phyloP scores from a whole-genome alignment of 805 yeast genomes.

The Yamadazyma paraphyllophila region DNA sequence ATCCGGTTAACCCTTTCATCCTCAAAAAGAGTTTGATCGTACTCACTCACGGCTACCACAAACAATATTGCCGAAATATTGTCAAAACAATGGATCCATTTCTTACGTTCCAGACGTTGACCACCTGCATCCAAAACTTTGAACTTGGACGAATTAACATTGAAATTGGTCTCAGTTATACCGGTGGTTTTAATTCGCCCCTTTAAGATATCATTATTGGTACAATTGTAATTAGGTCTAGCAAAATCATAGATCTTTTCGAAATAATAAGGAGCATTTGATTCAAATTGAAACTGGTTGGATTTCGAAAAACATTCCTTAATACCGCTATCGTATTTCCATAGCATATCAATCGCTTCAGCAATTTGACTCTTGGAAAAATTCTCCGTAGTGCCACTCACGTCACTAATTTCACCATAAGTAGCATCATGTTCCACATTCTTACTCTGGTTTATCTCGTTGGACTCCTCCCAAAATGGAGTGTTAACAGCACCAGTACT shows the following conservation, averaged over 20 bases:
- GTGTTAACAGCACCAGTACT: slow-evolving; percentile 49
- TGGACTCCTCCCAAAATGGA: slow-evolving; percentile 19
- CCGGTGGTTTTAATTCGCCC: slow-evolving; percentile 97
- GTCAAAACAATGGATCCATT: slow-evolving; percentile 95
- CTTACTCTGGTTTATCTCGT: neutral
- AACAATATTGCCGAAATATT: slow-evolving; percentile 84
- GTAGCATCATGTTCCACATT: neutral
- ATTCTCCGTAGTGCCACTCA: slow-evolving; percentile 7
- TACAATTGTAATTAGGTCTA: slow-evolving; percentile 61
- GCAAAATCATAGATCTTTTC: slow-evolving; percentile 67
- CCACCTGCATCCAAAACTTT: slow-evolving; percentile 96
- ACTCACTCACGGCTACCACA: slow-evolving; percentile 87
- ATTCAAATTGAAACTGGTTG: slow-evolving; percentile 81
- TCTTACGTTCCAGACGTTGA: slow-evolving; percentile 83
- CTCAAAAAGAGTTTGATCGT: slow-evolving; percentile 88
- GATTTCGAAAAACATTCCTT: slow-evolving; percentile 54
- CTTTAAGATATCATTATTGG: slow-evolving; percentile 78
- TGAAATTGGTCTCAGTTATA: slow-evolving; percentile 81
- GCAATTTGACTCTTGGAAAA: slow-evolving; percentile 57
- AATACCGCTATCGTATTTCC: slow-evolving; percentile 73
- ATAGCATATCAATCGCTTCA: slow-evolving; percentile 61
- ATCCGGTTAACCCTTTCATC: slow-evolving; percentile 86
- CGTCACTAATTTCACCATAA: slow-evolving; percentile 10
- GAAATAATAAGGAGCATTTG: slow-evolving; percentile 79
- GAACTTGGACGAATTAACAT: slow-evolving; percentile 60